Conservation (phyloP, 2,329 filamentous ascomycete species). For the Exserohilum rostratum region DNA sequence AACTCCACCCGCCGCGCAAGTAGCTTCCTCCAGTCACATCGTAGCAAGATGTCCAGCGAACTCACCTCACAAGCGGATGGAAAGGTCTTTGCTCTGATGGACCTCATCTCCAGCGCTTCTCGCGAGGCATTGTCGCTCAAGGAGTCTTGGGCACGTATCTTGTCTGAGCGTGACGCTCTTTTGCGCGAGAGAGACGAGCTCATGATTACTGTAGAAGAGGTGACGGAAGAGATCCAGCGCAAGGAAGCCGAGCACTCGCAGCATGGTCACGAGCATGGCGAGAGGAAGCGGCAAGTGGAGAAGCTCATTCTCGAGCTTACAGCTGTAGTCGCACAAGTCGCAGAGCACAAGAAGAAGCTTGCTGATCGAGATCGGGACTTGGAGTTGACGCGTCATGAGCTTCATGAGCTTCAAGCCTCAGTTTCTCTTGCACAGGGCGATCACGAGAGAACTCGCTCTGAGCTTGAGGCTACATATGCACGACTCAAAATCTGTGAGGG, state of each 20-base stretch:
- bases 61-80: conserved; percentile 32
- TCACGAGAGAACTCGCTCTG: conserved; percentile 25
- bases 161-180: conserved; percentile 35
- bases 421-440: conserved; percentile 14
- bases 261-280: conserved; percentile 28
- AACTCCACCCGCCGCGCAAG: conserved; percentile 28
- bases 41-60: conserved; percentile 32
- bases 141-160: conserved; percentile 32
- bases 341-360: conserved; percentile 34
- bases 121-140: conserved; percentile 32
- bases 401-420: conserved; percentile 21
- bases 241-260: conserved; percentile 29
- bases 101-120: conserved; percentile 35
- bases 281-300: conserved; percentile 29
- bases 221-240: conserved; percentile 31
- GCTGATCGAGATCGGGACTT: conserved; percentile 28
- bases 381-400: conserved; percentile 23
- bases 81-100: conserved; percentile 38
- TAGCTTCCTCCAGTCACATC: conserved; percentile 32
- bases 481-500: conserved; percentile 27
- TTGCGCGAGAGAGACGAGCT: conserved; percentile 28
- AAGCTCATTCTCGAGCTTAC: conserved; percentile 32
- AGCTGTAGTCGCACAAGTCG: conserved; percentile 22
- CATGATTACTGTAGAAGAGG: conserved; percentile 25
- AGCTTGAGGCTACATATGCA: conserved; percentile 22